Percentiles rank a stretch among this genome's conserved stretches.
Evolutionary conservation across 169 alveolate species (phyloP).

Genomic region (Babesia gibsoni): DNA sequence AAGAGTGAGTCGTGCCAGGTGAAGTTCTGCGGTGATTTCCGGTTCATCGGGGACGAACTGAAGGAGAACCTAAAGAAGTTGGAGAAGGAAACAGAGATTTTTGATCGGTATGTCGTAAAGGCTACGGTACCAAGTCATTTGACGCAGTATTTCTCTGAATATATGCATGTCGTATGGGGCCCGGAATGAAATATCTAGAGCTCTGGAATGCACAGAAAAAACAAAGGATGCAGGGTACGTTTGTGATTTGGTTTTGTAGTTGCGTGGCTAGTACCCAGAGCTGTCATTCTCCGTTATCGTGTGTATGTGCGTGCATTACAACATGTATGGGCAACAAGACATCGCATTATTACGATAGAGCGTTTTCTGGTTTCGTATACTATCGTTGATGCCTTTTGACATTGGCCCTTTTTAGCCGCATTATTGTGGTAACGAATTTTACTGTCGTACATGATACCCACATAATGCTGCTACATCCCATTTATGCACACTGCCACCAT

Average conservation of each 20-base stretch:
- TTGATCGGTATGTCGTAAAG: conserved; percentile 53
- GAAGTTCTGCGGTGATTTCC: conserved; percentile 66
- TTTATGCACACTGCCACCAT: not conserved
- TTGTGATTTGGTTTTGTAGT: no score
- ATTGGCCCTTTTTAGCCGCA: no score
- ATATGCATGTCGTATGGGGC: conserved; percentile 62
- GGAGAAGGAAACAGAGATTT: conserved; percentile 54
- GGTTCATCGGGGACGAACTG: conserved; percentile 61
- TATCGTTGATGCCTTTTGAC: no score
- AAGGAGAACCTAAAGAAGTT: conserved; percentile 51
- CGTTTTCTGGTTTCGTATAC: no score
- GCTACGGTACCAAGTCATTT: not conserved
- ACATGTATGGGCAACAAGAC: no score
- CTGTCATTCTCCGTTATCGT: no score
- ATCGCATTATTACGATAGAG: no score
- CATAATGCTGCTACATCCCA: not conserved
- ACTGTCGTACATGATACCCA: conserved; percentile 9
- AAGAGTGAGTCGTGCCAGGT: conserved; percentile 54
- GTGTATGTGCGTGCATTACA: no score
- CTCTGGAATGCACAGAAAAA: conserved; percentile 27
- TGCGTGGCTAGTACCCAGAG: no score
- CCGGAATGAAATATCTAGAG: conserved; percentile 48
- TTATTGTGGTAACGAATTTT: no score
- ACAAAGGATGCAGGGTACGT: no score
- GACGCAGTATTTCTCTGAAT: conserved; percentile 27